phyloP scores from a whole-genome alignment of 73 alveolate genomes.

The Stentor roeselii region DNA sequence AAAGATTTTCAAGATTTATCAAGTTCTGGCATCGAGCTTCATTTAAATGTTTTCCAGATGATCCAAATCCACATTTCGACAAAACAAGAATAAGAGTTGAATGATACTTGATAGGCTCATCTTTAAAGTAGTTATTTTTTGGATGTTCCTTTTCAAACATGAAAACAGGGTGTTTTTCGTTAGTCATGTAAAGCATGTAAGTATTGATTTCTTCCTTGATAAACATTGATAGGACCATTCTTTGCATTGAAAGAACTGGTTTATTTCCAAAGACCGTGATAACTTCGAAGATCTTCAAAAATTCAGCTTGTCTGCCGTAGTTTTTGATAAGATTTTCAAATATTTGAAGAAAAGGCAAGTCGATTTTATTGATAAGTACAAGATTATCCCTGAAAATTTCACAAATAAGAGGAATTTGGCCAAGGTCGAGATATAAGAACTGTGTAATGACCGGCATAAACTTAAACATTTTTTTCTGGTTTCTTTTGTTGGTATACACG shows the following conservation, averaged over 20 bases:
- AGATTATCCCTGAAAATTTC: constrained; percentile 48
- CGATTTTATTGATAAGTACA: constrained; percentile 29
- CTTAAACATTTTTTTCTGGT: constrained; percentile 30
- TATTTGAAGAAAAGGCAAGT: constrained; percentile 18
- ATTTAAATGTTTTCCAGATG: constrained; percentile 48
- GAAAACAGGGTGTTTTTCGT: neutral
- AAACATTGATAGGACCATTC: constrained; percentile 39
- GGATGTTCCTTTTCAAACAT: neutral
- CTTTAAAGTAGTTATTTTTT: constrained; percentile 23
- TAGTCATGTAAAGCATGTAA: neutral
- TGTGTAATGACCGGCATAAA: constrained; percentile 26
- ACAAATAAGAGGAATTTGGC: constrained; percentile 51
- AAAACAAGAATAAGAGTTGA: constrained; percentile 35
- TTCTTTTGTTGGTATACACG: constrained; percentile 37
- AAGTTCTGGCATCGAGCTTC: constrained; percentile 44
- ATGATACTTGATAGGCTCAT: constrained; percentile 49
- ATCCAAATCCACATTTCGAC: constrained; percentile 43
- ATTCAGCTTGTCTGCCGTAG: constrained; percentile 41
- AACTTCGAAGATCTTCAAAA: constrained; percentile 35
- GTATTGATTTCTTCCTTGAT: neutral
- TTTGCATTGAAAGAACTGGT: constrained; percentile 40
- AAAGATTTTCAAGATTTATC: constrained; percentile 34
- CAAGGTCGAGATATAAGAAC: constrained; percentile 42
- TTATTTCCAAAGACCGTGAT: constrained; percentile 22
- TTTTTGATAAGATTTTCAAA: constrained; percentile 33